Percentiles rank a stretch among this genome's conserved stretches.
Conservation (phyloP, 306 rosid genomes). For the Prunus salicina region DNA sequence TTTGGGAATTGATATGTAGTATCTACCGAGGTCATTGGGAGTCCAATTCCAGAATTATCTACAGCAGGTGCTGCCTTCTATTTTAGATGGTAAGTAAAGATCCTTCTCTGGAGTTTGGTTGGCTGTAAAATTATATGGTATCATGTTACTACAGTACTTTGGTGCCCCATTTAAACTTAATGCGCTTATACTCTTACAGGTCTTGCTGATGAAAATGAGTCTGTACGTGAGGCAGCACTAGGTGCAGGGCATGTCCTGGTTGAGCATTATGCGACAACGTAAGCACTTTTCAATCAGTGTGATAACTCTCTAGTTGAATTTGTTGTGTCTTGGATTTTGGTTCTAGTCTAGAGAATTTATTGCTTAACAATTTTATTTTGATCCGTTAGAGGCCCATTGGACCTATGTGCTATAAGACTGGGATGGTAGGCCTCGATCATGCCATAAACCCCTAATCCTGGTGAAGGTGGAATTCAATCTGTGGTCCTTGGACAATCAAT, state of each 20-base stretch:
- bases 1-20: slow-evolving; percentile 40
- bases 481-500: background rate
- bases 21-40: slow-evolving; percentile 90
- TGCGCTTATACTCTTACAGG: slow-evolving; percentile 40
- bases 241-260: slow-evolving; percentile 98
- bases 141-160: background rate
- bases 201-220: slow-evolving; percentile 99
- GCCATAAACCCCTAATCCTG: background rate
- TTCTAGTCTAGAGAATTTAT: background rate
- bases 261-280: slow-evolving; percentile 97
- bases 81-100: slow-evolving; percentile 68
- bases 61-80: slow-evolving; percentile 90
- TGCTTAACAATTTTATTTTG: background rate
- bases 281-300: slow-evolving; percentile 26
- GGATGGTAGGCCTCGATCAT: background rate
- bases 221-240: slow-evolving; percentile 95
- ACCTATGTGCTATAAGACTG: background rate
- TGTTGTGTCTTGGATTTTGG: background rate
- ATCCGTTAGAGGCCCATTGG: background rate
- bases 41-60: slow-evolving; percentile 89
- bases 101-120: background rate
- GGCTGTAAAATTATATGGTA: background rate
- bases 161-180: background rate
- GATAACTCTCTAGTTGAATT: background rate
- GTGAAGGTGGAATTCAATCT: background rate